Evolutionary conservation across 2,329 filamentous ascomycete genomes (phyloP).

Genomic region (Pseudocercospora crystallina): DNA sequence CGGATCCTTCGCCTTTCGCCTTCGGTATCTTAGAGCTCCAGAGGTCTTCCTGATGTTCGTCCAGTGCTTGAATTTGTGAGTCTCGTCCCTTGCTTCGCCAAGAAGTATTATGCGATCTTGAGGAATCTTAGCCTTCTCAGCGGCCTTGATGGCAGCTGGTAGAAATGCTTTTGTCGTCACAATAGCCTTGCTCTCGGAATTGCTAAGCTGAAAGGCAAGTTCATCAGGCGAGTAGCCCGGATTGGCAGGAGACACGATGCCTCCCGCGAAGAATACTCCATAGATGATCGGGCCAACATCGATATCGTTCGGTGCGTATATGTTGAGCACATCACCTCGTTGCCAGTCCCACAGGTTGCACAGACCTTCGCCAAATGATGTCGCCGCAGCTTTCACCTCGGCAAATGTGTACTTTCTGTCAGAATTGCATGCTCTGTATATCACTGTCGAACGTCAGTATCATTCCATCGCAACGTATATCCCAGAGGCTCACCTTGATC

Average conservation of each 20-base stretch:
- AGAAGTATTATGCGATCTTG: slow-evolving; percentile 72
- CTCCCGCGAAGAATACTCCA: slow-evolving; percentile 80
- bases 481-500: slow-evolving; percentile 62
- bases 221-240: slow-evolving; percentile 83
- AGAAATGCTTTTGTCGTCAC: slow-evolving; percentile 71
- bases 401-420: slow-evolving; percentile 68
- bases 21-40: slow-evolving; percentile 57
- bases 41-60: slow-evolving; percentile 65
- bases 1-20: slow-evolving; percentile 59
- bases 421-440: slow-evolving; percentile 72
- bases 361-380: slow-evolving; percentile 78
- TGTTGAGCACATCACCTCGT: slow-evolving; percentile 76
- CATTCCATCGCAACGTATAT: no score
- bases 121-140: slow-evolving; percentile 65
- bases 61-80: slow-evolving; percentile 67
- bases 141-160: slow-evolving; percentile 64
- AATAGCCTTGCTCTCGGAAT: slow-evolving; percentile 72
- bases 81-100: slow-evolving; percentile 64
- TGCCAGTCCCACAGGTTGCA: slow-evolving; percentile 73
- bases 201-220: slow-evolving; percentile 78
- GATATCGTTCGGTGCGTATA: slow-evolving; percentile 84
- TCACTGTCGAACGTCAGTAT: slow-evolving; percentile 55
- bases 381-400: slow-evolving; percentile 63
- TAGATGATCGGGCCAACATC: slow-evolving; percentile 64
- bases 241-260: slow-evolving; percentile 80